Conservation (phyloP, 73 alveolate genomes). For the Diophrys appendiculata region DNA sequence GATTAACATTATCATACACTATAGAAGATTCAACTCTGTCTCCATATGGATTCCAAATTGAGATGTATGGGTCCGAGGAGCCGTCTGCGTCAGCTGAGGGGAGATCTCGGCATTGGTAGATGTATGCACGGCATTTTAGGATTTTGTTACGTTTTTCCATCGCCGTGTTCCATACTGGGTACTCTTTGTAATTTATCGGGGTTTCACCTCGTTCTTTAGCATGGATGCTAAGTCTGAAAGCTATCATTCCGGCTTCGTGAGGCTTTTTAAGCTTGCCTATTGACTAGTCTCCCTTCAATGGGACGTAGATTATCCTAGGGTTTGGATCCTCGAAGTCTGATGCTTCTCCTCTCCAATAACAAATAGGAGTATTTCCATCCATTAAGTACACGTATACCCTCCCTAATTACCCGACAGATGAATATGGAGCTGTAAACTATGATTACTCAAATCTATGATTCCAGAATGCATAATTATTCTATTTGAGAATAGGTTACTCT, state of each 20-base stretch:
- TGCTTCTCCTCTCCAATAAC: slow-evolving; percentile 55
- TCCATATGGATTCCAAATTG: slow-evolving; percentile 41
- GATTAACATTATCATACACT: slow-evolving; percentile 61
- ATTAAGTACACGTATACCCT: slow-evolving; percentile 56
- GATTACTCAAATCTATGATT: slow-evolving; percentile 54
- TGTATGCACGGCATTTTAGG: slow-evolving; percentile 20
- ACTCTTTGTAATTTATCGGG: not conserved
- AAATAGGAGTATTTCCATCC: slow-evolving; percentile 62
- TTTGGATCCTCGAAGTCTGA: slow-evolving; percentile 52
- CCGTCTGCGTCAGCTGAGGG: slow-evolving; percentile 91
- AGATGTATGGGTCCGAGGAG: slow-evolving; percentile 70
- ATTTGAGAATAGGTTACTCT: slow-evolving; percentile 35
- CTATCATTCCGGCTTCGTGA: slow-evolving; percentile 66
- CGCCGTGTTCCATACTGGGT: not conserved
- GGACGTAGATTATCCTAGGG: slow-evolving; percentile 62
- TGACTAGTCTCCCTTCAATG: slow-evolving; percentile 50
- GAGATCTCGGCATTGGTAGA: slow-evolving; percentile 87
- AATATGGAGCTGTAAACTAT: slow-evolving; percentile 29
- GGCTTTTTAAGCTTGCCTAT: slow-evolving; percentile 41
- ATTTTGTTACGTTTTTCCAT: not conserved
- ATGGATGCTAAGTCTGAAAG: slow-evolving; percentile 49
- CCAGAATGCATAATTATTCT: slow-evolving; percentile 70
- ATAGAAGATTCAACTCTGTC: slow-evolving; percentile 21
- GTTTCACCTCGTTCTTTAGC: slow-evolving; percentile 15
- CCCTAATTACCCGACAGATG: slow-evolving; percentile 45